Base-by-base conservation (phyloP, 1,139 yeast species). In the Suhomyces bribrorum region DNA sequence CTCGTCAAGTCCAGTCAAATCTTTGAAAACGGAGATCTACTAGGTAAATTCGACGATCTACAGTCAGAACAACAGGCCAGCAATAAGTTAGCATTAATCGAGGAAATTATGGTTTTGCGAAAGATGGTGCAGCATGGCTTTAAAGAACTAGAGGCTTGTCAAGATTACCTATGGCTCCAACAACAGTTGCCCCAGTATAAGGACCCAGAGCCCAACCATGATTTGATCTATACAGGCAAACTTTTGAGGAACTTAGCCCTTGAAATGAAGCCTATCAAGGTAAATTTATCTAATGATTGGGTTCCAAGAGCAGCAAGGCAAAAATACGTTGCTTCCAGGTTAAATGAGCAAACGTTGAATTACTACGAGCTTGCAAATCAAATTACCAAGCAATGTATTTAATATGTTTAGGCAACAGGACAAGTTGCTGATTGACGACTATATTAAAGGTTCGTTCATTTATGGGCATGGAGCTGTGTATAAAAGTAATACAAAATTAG, bases 21-120 rank as follows among this genome's bases (percentile, higher is more conserved):
- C 5, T 44, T 44, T 32, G 50, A 49, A 30, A 43, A 45, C 26
- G 54, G 51, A 5, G 47, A 50, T 26, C 39, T 46, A 9, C 29
- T 46, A 11, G 59, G 57, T 12, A 46, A 49, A 8, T 58, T 61
- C 35, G 52, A 47, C 4, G 49, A 50, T 36, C 38, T 69, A 4
- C 46, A 57, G 25, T 63, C 63, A 5, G 77, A 73, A 41, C 65
- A 62, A 35, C 60, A 61, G 31, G 56, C 53, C 35, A 55, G 58
- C 12, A 59, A 57, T 7, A 62, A 61, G 31, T 40, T 64, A 35
- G 54, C 61, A 2, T 48, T 72, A 22, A 45, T 72, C 4, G 70
- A 62, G 37, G 76, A 72, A 48, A 63, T 73, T 12, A 48, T 58
- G 1, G 50, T 63, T 17, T 52, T 75, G 27, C 53, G 73, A 32